These are phyloP conservation scores for Penicillium ucsense DNA, from an alignment of 495 filamentous ascomycete species.

Conservation along the genomic window DNA sequence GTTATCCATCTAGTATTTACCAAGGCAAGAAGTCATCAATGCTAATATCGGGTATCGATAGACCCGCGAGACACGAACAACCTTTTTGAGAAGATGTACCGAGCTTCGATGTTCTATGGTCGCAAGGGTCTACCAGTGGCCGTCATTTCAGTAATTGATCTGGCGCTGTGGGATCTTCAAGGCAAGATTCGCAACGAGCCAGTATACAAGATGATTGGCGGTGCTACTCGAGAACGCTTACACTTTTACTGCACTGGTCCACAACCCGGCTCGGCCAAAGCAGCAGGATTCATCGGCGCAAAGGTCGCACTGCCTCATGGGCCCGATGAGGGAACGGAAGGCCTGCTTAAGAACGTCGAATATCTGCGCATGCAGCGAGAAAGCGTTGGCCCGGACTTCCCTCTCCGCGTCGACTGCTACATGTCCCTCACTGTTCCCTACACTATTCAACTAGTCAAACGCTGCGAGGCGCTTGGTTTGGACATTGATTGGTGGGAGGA, in stretches of 20 bases:
- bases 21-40: background rate
- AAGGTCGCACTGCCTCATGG: conserved; percentile 86
- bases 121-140: conserved; percentile 83
- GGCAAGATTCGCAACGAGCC: conserved; percentile 87
- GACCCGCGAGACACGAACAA: conserved; percentile 83
- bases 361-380: conserved; percentile 78
- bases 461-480: conserved; percentile 64
- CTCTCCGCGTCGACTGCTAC: conserved; percentile 91
- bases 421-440: conserved; percentile 90
- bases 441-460: conserved; percentile 80
- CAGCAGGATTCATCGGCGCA: conserved; percentile 76
- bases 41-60: conserved; percentile 5
- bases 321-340: conserved; percentile 72
- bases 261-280: conserved; percentile 65
- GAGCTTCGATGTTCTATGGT: conserved; percentile 89
- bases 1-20: conserved; percentile 2
- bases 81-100: conserved; percentile 93
- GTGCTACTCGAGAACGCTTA: conserved; percentile 66
- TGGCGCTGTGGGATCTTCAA: conserved; percentile 83
- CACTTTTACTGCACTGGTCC: conserved; percentile 93
- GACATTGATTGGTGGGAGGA: conserved; percentile 98
- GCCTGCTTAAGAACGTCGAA: conserved; percentile 78
- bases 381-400: conserved; percentile 78
- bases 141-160: conserved; percentile 86
- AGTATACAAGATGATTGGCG: conserved; percentile 89